A percentile compares a stretch with the other conserved stretches of the same genome.
Evolutionary conservation across 2,329 filamentous ascomycete genomes (phyloP).

Genomic region (Colletotrichum sp.): DNA sequence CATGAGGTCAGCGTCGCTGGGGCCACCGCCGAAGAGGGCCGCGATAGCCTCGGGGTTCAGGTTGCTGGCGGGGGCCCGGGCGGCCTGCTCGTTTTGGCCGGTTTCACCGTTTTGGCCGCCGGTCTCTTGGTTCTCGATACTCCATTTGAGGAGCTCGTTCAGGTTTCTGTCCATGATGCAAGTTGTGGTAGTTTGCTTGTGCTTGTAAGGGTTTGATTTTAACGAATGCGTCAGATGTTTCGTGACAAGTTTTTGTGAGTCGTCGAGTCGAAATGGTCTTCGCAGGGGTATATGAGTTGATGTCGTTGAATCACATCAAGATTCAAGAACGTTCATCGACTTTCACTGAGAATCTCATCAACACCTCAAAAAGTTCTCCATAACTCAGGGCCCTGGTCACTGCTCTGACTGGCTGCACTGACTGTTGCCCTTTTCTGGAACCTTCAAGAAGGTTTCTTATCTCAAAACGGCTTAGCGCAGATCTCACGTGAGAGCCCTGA

Average conservation of each 20-base stretch:
- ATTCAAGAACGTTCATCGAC: slow-evolving; percentile 19
- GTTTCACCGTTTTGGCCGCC: slow-evolving; percentile 16
- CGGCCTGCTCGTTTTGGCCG: slow-evolving; percentile 31
- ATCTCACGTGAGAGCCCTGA: slow-evolving; percentile 25
- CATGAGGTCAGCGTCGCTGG: slow-evolving; percentile 93
- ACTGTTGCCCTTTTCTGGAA: slow-evolving; percentile 40
- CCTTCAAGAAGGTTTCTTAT: slow-evolving; percentile 41
- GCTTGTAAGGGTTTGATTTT: background rate
- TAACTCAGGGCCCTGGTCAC: background rate
- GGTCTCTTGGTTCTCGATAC: slow-evolving; percentile 53
- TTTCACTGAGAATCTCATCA: slow-evolving; percentile 16
- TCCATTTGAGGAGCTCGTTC: slow-evolving; percentile 83
- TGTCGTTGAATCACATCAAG: background rate
- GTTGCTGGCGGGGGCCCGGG: slow-evolving; percentile 38
- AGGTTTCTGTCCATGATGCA: slow-evolving; percentile 56
- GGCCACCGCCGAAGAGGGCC: slow-evolving; percentile 81
- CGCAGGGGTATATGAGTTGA: background rate
- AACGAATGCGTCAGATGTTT: background rate
- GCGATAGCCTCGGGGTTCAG: slow-evolving; percentile 75
- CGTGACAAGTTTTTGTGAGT: background rate
- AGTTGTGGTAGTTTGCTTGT: background rate
- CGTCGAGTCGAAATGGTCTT: background rate
- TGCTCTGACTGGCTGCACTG: slow-evolving; percentile 15
- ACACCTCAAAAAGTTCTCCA: slow-evolving; percentile 19
- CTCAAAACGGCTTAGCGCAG: slow-evolving; percentile 29